Percentiles rank a stretch among this genome's conserved stretches.
Evolutionary conservation across 805 yeast genomes (phyloP).

Genomic region (Candida arabinofermentans): DNA sequence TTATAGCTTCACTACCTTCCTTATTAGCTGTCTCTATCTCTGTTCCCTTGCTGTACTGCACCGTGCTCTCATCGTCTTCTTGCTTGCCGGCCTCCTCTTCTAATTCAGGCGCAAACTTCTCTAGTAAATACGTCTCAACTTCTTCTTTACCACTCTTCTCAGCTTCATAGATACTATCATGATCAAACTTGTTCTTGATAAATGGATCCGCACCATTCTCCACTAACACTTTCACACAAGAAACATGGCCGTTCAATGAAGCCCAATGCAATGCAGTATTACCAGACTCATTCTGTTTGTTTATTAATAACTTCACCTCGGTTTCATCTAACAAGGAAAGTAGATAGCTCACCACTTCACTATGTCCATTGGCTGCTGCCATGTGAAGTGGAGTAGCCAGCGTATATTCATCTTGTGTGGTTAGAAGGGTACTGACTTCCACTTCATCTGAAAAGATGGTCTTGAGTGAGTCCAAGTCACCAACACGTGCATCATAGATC

Average conservation of each 20-base stretch:
- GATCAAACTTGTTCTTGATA: slow-evolving; percentile 65
- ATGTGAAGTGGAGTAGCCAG: slow-evolving; percentile 80
- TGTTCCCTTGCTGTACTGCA: slow-evolving; percentile 43
- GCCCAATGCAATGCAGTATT: slow-evolving; percentile 99
- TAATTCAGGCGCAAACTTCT: slow-evolving; percentile 66
- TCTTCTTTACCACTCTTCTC: slow-evolving; percentile 72
- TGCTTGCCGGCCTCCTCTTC: slow-evolving; percentile 37
- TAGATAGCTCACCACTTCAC: slow-evolving; percentile 59
- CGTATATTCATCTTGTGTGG: slow-evolving; percentile 59
- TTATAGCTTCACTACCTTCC: slow-evolving; percentile 40
- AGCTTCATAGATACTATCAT: slow-evolving; percentile 87
- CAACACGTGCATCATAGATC: slow-evolving; percentile 79
- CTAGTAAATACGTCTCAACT: slow-evolving; percentile 72
- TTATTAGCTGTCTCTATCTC: slow-evolving; percentile 47
- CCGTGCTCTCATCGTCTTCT: slow-evolving; percentile 27
- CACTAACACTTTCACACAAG: slow-evolving; percentile 63
- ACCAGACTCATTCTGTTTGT: slow-evolving; percentile 69
- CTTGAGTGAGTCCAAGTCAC: slow-evolving; percentile 74
- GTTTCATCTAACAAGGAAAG: slow-evolving; percentile 43
- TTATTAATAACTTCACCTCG: slow-evolving; percentile 44
- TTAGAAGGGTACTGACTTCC: slow-evolving; percentile 38
- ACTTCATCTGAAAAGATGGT: slow-evolving; percentile 58
- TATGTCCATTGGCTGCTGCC: slow-evolving; percentile 95
- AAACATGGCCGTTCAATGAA: slow-evolving; percentile 77
- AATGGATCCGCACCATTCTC: slow-evolving; percentile 83